Evolutionary conservation across 164 flowering plant species (phyloP), one percentile per base, ranked within the genome.

Genomic region (Aristolochia contorta): DNA sequence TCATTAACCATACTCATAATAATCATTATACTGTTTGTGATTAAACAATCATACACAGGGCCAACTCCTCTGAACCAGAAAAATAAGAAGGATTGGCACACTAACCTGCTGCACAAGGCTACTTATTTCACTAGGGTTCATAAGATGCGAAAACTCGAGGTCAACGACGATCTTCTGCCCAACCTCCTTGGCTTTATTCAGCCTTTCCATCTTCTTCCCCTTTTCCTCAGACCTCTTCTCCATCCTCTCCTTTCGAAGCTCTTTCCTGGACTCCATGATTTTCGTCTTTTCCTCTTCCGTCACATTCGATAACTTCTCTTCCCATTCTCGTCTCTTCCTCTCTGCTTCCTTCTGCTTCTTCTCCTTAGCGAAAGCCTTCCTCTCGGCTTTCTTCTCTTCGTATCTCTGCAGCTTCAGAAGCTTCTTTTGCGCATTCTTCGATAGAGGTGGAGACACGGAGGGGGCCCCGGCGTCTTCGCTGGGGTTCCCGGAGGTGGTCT

Each of bases 101-200:
- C 63, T 9, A 20, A 91, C 97, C 96, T 93, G 97, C 54, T 86
- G 91, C 65, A 79, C 83, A 52, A 93, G 96, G 67, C 98, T 93
- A 59, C 77, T 59, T 59, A 90, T 81, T 67, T 93, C 96, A 54
- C 47, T 64, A 1, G 77, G 54, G 4, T 72, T 72, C 98, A 87
- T 90, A 48, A 86, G 82, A 62, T 87, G 77, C 21, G 92, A 47
- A 62, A 93, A 90, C 25, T 93, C 94, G 57, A 93, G 86, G 68
- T 93, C 98, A 52, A 93, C 57, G 46, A 93, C 84, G 16, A 93
- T 68, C 33, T 84, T 90, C 71, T 87, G 98, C 9, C 98, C 98
- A 14, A 19, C n/a, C 49, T 67, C 75, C 65, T 72, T 78, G 18
- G 89, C 97, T 50, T 51, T 53, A 4, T 19, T 77, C 20, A 93